Base-by-base conservation (phyloP, 2,329 filamentous ascomycete species). In the Fusarium begoniae region DNA sequence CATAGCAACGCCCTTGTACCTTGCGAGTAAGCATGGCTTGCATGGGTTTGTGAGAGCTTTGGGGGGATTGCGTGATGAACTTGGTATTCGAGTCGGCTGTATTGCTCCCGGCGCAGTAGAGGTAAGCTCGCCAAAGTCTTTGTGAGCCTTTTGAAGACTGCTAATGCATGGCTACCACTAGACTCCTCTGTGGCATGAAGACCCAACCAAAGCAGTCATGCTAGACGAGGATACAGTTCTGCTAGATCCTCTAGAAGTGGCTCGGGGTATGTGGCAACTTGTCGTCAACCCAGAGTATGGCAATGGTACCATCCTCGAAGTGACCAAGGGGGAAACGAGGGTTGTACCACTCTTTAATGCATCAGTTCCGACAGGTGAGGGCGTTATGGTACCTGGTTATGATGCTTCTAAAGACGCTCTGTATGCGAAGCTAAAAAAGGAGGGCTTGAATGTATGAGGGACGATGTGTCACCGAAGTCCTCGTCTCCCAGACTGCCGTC, bases 1-100 rank as follows among this genome's bases (percentile, higher is more conserved):
- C 15, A 75, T 81, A 41, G 74, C 75, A 26, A 80, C 81, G 17
- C 83, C 83, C 14, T 68, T 84, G 26, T 84, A 84, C 66, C 76
- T 78, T 50, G 79, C 82, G 12, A 82, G 79, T 63, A 84, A 84
- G 77, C 78, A 81, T 54, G 83, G 81, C 1, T 69, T 84, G 12
- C 78, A 81, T 17, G 82, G 79, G 5, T 83, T 84, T 55, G 81
- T 82, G 43, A 69, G 76, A 30, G 77, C 75, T 8, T 66, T 84
- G 7, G 79, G 74, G 3, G 73, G 59, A 5, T 63, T 84, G 38
- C 78, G 78, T 28, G 77, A 80, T 51, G 61, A 71, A 43, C 50
- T 84, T n/a, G 65, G 63, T 40, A 60, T 67, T 44, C 64, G 64
- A 12, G 44, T 67, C 43, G 51, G 77, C 40, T 79, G 77, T 44